Percentiles rank a stretch among this genome's conserved stretches.
Conservation (phyloP, 1,139 yeast genomes). For the Yamadazyma songkhlaensis region DNA sequence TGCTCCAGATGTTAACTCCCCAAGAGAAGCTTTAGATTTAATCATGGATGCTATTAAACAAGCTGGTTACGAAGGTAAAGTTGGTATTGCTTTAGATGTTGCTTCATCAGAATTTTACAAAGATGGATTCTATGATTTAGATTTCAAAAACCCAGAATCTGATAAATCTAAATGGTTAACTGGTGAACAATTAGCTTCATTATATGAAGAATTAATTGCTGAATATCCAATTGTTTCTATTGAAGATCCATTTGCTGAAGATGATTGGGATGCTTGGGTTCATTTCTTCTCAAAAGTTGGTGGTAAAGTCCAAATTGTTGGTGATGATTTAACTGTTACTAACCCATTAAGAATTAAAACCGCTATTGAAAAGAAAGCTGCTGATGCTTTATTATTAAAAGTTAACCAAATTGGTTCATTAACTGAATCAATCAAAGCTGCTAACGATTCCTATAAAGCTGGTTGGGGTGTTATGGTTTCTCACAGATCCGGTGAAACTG, state of each 20-base stretch:
- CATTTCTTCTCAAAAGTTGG: conserved; percentile 72
- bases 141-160: conserved; percentile 93
- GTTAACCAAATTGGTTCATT: conserved; percentile 94
- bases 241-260: conserved; percentile 98
- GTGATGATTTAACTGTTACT: conserved; percentile 97
- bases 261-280: conserved; percentile 97
- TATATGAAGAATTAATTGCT: conserved; percentile 72
- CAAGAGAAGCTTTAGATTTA: conserved; percentile 94
- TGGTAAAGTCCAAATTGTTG: conserved; percentile 80
- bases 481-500: conserved; percentile 99
- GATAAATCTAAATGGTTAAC: conserved; percentile 86
- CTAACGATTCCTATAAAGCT: conserved; percentile 84
- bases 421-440: conserved; percentile 90
- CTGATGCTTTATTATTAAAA: conserved; percentile 89
- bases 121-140: conserved; percentile 94
- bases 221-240: conserved; percentile 96
- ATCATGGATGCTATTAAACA: conserved; percentile 79
- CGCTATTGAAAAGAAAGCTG: conserved; percentile 93
- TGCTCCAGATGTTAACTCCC: conserved; percentile 91
- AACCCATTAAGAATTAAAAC: conserved; percentile 90
- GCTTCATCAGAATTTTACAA: conserved; percentile 97
- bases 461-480: conserved; percentile 99
- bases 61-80: conserved; percentile 92
- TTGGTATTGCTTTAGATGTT: conserved; percentile 88
- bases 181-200: conserved; percentile 79